Base-by-base conservation (phyloP, 1,284 basidiomycete genomes). In the Spongispora temasekensis region DNA sequence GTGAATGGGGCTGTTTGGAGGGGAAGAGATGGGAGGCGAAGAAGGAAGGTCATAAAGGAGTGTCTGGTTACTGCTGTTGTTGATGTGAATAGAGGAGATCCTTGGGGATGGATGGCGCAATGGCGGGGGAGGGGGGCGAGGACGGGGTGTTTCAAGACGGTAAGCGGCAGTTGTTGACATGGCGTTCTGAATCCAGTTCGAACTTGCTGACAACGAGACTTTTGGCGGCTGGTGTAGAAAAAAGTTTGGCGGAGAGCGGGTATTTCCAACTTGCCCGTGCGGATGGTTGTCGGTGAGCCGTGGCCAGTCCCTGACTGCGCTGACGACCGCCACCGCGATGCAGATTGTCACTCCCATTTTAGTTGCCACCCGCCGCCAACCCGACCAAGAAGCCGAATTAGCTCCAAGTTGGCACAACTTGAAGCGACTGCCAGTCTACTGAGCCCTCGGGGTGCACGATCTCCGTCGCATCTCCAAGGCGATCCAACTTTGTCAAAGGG, bases 21-120 rank as follows among this genome's bases (percentile, higher is more conserved):
- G 84, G 9, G 78, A 75, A 21, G 67, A 74, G 68, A 80, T 71
- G 28, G 83, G 80, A 27, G 78, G 76, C 5, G 84, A 74, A n/a
- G 86, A 82, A 68, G 89, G 88, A 65, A 91, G 81, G 77, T 90
- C 87, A 74, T 91, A 90, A 76, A 91, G 85, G 71, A 91, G 85
- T 58, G 82, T 69, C 59, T 74, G 72, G 62, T 65, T 71, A 61
- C 66, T 79, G 64, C 75, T 75, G 61, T 70, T 74, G 68, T 70
- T 74, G 68, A 75, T 75, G 50, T 78, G 64, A 57, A 78, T 67
- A 13, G 81, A n/a, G n/a, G n/a, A 80, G 23, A 82, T 77, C 67
- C 79, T 80, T 63, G 77, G 77, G 42, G 81, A 76, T 50, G 77
- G 77, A 62, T 86, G 81, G 62, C 83, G 81, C 58, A 90, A 76